Evolutionary conservation across 177 flowering plant genomes (phyloP), one percentile per base, ranked within the genome.

Genomic region (Vitis hybrid): DNA sequence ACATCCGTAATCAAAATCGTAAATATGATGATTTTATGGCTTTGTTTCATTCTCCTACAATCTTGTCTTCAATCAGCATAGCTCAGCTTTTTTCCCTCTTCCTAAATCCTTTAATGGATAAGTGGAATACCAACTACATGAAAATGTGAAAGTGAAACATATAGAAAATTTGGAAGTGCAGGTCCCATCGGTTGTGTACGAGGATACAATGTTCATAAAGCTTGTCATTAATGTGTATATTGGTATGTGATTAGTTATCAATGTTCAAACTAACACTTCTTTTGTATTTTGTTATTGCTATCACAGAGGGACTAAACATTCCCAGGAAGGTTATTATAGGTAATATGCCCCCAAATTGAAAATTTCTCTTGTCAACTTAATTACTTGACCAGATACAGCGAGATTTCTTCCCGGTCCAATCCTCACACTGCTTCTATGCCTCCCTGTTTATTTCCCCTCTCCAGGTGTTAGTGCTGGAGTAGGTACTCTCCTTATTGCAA

Each of bases 281-380:
- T 1, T 18, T 19, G 4, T 19, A 23, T 58, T 21, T 19, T 1
- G 18, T 30, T 9, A 14, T 50, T n/a, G 18, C 54, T 12, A 56
- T 48, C 48, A 4, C 83, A 76, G 80, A 54, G 1, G 0, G 51
- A 12, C 1, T 2, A 8, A 61, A 67, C 2, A 3, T 21, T 76
- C 17, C 1, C n/a, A 1, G 0, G 60, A 82, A 80, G 74, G 14
- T 80, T 62, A 65, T n/a, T 18, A 77, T 82, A 65, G 88, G 88
- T 84, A 79, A 65, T 48, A 55, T 39, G 12, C 6, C 9, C 56
- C n/a, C 21, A 23, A 11, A 19, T 23, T 6, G 45, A 1, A 17
- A 51, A n/a, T 39, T n/a, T 51, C 39, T 11, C 8, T 64, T 48
- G 32, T 21, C 9, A 17, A 7, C 15, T 64, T 48, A 51, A 50